Percentiles rank a stretch among this genome's conserved stretches.
These are phyloP conservation scores for Cytidiella melzeri DNA, from an alignment of 768 basidiomycete species.

Conservation along the genomic window DNA sequence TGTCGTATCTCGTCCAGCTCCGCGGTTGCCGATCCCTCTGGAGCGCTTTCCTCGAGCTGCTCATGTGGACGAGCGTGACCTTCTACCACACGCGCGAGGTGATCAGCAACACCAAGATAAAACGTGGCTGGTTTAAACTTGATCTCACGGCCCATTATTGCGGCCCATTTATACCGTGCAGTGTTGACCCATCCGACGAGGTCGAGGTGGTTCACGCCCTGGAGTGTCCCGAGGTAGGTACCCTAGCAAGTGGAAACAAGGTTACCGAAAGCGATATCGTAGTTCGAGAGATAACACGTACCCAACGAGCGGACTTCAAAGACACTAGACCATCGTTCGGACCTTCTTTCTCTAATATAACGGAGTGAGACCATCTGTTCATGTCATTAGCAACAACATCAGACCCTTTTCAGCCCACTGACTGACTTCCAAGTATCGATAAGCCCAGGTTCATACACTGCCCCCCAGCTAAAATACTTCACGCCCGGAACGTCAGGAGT, in stretches of 20 bases:
- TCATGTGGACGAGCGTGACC: slow-evolving; percentile 26
- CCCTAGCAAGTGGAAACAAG: slow-evolving; percentile 44
- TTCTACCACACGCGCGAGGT: slow-evolving; percentile 74
- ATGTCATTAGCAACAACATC: neutral
- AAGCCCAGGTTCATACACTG: slow-evolving; percentile 79
- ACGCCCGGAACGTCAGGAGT: slow-evolving; percentile 76
- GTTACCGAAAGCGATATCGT: neutral
- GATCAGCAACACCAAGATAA: slow-evolving; percentile 78
- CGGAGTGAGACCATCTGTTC: slow-evolving; percentile 62
- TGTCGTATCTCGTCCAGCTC: slow-evolving; percentile 19
- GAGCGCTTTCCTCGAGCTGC: neutral
- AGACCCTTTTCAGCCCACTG: neutral
- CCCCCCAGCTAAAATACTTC: slow-evolving; percentile 94
- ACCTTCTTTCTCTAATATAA: slow-evolving; percentile 82
- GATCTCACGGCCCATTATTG: slow-evolving; percentile 84
- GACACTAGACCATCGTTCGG: slow-evolving; percentile 94
- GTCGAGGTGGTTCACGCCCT: slow-evolving; percentile 87
- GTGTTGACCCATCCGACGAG: slow-evolving; percentile 93
- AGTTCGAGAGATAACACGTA: slow-evolving; percentile 19
- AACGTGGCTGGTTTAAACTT: slow-evolving; percentile 90
- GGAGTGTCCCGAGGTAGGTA: slow-evolving; percentile 89
- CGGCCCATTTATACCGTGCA: slow-evolving; percentile 83
- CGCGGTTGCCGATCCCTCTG: slow-evolving; percentile 2
- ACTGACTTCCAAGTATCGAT: slow-evolving; percentile 82
- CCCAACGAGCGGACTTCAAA: slow-evolving; percentile 83